Conservation (phyloP, 2,329 filamentous ascomycete genomes). For the Colletotrichum tropicale region DNA sequence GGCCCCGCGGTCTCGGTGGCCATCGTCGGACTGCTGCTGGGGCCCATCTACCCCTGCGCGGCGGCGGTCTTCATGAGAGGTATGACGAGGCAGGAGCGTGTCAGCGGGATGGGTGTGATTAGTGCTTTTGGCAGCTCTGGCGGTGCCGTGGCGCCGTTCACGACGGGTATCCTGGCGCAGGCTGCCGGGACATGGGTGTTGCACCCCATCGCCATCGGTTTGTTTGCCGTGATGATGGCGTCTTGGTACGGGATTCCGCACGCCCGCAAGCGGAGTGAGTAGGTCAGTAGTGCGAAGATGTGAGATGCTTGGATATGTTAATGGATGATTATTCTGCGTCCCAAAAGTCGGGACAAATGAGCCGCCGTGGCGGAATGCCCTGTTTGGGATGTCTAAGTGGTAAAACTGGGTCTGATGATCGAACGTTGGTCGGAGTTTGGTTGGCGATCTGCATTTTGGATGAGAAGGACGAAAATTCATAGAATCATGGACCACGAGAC, state of each 20-base stretch:
- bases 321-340: too few species aligned
- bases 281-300: background rate
- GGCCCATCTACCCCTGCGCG: constrained; percentile 80
- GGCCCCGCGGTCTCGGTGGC: constrained; percentile 70
- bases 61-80: constrained; percentile 66
- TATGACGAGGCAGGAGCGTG: constrained; percentile 63
- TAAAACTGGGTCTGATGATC: background rate
- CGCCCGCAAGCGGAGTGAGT: constrained; percentile 65
- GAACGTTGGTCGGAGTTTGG: background rate
- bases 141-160: constrained; percentile 69
- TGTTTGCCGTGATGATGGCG: constrained; percentile 68
- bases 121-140: constrained; percentile 73
- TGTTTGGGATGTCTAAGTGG: background rate
- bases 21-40: constrained; percentile 76
- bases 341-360: background rate
- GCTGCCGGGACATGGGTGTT: constrained; percentile 67
- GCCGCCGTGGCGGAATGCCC: background rate
- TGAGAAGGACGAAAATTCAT: background rate
- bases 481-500: background rate
- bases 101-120: constrained; percentile 70
- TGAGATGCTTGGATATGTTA: background rate
- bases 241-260: constrained; percentile 68
- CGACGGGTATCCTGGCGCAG: constrained; percentile 68
- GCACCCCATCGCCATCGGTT: constrained; percentile 68
- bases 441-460: background rate